Conservation (phyloP, 2,329 filamentous ascomycete species). For the Venturia asperata region DNA sequence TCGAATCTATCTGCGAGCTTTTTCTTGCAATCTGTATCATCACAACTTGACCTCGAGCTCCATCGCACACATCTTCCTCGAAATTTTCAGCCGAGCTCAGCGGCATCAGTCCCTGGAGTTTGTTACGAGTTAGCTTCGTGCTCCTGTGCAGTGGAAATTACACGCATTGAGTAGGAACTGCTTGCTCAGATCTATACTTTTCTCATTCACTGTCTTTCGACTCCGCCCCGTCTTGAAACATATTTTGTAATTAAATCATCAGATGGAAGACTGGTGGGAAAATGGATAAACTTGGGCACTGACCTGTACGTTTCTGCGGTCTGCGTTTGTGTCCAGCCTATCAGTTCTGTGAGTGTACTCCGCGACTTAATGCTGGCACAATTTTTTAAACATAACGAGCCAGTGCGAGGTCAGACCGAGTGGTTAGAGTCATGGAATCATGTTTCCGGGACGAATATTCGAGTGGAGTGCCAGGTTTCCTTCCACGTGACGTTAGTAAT, state of each 20-base stretch:
- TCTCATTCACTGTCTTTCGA: slow-evolving; percentile 14
- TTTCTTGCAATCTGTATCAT: not conserved
- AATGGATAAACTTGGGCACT: not conserved
- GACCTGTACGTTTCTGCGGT: not conserved
- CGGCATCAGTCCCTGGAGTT: not conserved
- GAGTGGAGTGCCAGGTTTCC: no score
- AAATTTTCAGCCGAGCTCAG: not conserved
- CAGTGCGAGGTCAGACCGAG: no score
- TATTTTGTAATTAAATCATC: slow-evolving; percentile 16
- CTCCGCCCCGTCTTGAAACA: slow-evolving; percentile 18
- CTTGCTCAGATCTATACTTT: slow-evolving; percentile 12
- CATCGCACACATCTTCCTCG: not conserved
- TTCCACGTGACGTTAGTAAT: no score
- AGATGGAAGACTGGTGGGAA: not conserved
- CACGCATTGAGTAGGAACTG: not conserved
- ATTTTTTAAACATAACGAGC: no score
- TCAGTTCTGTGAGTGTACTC: no score
- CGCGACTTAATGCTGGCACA: no score
- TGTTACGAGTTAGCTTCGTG: not conserved
- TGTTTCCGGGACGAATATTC: no score
- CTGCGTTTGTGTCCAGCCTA: not conserved
- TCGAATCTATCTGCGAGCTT: not conserved
- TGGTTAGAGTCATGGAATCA: no score
- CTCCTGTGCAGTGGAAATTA: not conserved
- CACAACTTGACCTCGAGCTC: not conserved